Evolutionary conservation across 2,329 filamentous ascomycete genomes (phyloP).

Genomic region (Furcasterigmium furcatum): DNA sequence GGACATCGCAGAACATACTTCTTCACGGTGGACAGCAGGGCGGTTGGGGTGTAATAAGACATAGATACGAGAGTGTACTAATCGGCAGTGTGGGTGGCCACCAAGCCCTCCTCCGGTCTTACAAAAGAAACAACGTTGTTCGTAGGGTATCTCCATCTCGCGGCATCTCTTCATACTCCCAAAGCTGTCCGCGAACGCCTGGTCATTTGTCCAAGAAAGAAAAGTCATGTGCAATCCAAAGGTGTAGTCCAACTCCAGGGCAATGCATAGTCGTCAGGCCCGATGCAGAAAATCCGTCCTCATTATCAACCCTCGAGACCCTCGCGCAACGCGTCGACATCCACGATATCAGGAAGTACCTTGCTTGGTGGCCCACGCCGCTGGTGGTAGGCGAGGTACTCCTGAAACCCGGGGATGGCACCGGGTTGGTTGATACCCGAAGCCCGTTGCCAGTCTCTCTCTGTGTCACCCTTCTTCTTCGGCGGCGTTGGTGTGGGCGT

Average conservation of each 20-base stretch:
- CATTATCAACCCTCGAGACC: conserved; percentile 38
- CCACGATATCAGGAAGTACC: conserved; percentile 55
- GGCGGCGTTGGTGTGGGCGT: conserved; percentile 12
- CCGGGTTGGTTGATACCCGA: conserved; percentile 80
- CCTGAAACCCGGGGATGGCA: conserved; percentile 67
- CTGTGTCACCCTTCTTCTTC: conserved; percentile 23
- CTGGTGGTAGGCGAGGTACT: conserved; percentile 48
- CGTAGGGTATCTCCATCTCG: conserved; percentile 1
- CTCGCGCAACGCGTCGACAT: conserved; percentile 59
- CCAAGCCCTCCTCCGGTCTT: too few relatives aligned
- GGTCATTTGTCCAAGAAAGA: not conserved
- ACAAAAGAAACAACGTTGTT: not conserved
- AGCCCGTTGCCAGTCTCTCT: conserved; percentile 42
- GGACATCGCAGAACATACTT: too few relatives aligned
- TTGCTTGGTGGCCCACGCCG: conserved; percentile 51
- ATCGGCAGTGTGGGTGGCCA: too few relatives aligned
- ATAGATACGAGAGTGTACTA: too few relatives aligned
- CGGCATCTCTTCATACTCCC: not conserved
- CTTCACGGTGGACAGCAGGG: too few relatives aligned
- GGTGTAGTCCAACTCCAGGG: not conserved
- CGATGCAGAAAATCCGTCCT: not conserved
- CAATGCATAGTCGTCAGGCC: not conserved
- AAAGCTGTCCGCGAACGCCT: not conserved
- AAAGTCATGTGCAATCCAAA: not conserved
- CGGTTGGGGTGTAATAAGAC: too few relatives aligned